Percentiles rank a stretch among this genome's conserved stretches.
Conservation (phyloP, 495 filamentous ascomycete genomes). For the Penicillium arizonense region DNA sequence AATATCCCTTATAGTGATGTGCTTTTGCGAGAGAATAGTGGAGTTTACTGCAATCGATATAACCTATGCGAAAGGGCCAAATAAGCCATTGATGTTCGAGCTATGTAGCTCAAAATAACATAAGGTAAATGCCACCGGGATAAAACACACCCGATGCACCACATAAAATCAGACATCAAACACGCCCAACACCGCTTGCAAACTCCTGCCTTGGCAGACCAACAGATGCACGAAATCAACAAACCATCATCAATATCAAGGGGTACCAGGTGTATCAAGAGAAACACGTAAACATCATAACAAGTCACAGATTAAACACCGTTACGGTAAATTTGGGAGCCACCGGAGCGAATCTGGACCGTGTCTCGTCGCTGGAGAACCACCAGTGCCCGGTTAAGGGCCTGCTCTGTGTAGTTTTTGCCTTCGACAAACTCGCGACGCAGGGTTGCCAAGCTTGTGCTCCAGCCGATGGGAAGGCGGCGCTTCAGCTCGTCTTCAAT, state of each 20-base stretch:
- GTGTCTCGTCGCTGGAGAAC: constrained; percentile 86
- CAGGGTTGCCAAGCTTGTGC: constrained; percentile 81
- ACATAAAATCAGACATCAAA: constrained; percentile 11
- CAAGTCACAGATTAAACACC: constrained; percentile 46
- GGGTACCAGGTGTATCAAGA: constrained; percentile 21
- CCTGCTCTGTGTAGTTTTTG: constrained; percentile 81
- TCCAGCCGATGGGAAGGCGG: constrained; percentile 91
- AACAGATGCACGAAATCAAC: constrained; percentile 19
- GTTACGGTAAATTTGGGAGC: constrained; percentile 82
- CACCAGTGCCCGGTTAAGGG: constrained; percentile 78
- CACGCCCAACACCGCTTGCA: constrained; percentile 19
- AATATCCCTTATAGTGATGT: too few relatives aligned
- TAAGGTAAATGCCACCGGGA: too few relatives aligned
- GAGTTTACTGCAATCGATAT: too few relatives aligned
- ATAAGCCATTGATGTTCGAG: too few relatives aligned
- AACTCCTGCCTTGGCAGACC: constrained; percentile 18
- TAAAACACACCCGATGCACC: too few relatives aligned
- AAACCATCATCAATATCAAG: constrained; percentile 20
- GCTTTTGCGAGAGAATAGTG: too few relatives aligned
- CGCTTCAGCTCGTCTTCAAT: constrained; percentile 90
- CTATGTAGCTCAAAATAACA: too few relatives aligned
- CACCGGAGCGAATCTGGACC: constrained; percentile 86
- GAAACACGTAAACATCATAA: constrained; percentile 25
- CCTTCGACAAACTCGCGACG: constrained; percentile 87
- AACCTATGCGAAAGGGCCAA: too few relatives aligned